These are phyloP conservation scores for Exophiala phaeomuriformis DNA, from an alignment of 2,329 filamentous ascomycete species.

Conservation along the genomic window DNA sequence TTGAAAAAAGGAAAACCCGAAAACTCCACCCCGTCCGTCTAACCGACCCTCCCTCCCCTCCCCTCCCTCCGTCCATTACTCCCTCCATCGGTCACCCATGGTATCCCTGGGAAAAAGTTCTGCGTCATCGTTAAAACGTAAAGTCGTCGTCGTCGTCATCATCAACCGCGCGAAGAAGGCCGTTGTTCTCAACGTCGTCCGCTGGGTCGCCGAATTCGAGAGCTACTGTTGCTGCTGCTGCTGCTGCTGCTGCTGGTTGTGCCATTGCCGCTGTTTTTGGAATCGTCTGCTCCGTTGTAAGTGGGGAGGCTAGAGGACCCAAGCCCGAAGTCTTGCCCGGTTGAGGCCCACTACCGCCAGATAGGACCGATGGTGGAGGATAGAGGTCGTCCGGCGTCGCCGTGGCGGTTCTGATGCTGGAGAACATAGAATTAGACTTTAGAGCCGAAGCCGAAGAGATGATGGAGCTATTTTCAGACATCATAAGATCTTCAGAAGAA, in stretches of 20 bases:
- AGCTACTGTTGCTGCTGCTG: not conserved
- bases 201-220: not conserved
- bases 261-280: too few species aligned
- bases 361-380: not conserved
- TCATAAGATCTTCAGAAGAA: not conserved
- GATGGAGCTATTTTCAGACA: slow-evolving; percentile 4
- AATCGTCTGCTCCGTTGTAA: too few species aligned
- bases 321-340: not conserved
- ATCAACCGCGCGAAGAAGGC: not conserved
- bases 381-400: slow-evolving; percentile 8
- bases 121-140: slow-evolving; percentile 3
- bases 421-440: not conserved
- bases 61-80: too few species aligned
- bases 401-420: not conserved
- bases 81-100: not conserved
- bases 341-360: not conserved
- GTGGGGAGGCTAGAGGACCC: too few species aligned
- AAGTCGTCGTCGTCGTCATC: slow-evolving; percentile 13
- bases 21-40: too few species aligned
- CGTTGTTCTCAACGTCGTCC: not conserved
- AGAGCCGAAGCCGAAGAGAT: not conserved
- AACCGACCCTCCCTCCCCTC: too few species aligned
- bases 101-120: not conserved
- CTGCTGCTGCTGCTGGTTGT: too few species aligned
- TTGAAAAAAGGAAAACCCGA: too few species aligned